Base-by-base conservation (phyloP, 2,329 filamentous ascomycete species). In the Metarhizium guizhouense region DNA sequence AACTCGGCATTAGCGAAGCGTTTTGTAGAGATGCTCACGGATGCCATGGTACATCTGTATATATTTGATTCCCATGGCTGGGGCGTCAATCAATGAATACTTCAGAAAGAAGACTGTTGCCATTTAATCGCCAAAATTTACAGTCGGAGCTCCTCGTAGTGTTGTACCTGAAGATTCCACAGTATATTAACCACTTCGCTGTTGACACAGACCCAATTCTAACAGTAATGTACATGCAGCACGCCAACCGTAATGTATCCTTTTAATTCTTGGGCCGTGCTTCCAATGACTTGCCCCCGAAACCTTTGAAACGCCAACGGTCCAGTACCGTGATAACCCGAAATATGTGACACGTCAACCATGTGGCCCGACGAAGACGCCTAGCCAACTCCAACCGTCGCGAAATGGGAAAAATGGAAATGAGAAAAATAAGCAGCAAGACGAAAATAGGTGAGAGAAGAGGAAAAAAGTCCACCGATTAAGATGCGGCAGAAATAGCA, bases 401-500 rank as follows among this genome's bases (percentile, higher is more conserved):
- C 5, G 20, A 4, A 48, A 30, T 18, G 32, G 32, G 32, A 34
- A 34, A 34, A 11, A 20, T 16, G 3, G 25, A 30, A 29, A 48
- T 14, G 13, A 11, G 30, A 8, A 30, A 20, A 14, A 48, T 11
- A 20, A 40, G 38, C 10, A 16, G 7, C 6, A 45, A 20, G 25
- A 25, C 25, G 3, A 45, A 6, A 45, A 45, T 8, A 45, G 16
- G 7, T 45, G n/a, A 11, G 11, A 13, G 3, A 25, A 51, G 18
- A 25, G 3, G 18, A 20, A 13, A 51, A 38, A 25, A 14, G n/a
- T 16, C 7, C 16, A 14, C 42, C 45, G 25, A 43, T 45, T 47
- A 72, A 61, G 69, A 79, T 20, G 76, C 74, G 29, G 77, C 75
- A 32, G 73, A 64, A 53, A 80, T 69, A n/a, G 77, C 67, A 54